Conservation (phyloP, 768 basidiomycete species). For the Russula dissimulans region DNA sequence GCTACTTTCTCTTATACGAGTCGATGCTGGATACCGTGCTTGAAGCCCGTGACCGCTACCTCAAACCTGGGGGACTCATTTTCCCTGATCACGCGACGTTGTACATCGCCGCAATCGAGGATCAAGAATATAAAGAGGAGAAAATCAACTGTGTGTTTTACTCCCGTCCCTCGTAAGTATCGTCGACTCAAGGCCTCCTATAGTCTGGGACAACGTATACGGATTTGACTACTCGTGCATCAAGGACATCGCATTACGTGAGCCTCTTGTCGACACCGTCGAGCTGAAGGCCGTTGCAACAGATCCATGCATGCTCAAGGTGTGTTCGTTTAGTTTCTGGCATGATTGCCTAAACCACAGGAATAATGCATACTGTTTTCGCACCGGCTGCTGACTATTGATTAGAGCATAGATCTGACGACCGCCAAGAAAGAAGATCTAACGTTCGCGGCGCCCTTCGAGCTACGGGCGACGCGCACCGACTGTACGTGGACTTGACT, state of each 20-base stretch:
- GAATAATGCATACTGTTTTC: not conserved
- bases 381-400: not conserved
- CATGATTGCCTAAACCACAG: not conserved
- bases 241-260: slow-evolving; percentile 94
- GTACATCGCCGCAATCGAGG: slow-evolving; percentile 95
- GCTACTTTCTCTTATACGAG: slow-evolving; percentile 97
- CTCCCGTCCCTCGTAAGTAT: not conserved
- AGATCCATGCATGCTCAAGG: slow-evolving; percentile 85
- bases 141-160: slow-evolving; percentile 89
- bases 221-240: slow-evolving; percentile 99
- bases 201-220: slow-evolving; percentile 99
- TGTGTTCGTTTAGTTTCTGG: slow-evolving; percentile 24
- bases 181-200: not conserved
- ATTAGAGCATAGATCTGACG: slow-evolving; percentile 76
- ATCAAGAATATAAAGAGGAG: slow-evolving; percentile 99
- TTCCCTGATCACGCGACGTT: slow-evolving; percentile 94
- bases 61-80: slow-evolving; percentile 82
- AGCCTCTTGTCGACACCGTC: slow-evolving; percentile 98
- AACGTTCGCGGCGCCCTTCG: slow-evolving; percentile 73
- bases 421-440: slow-evolving; percentile 96
- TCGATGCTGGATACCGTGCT: slow-evolving; percentile 99
- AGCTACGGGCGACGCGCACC: slow-evolving; percentile 71
- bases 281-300: slow-evolving; percentile 93
- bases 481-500: slow-evolving; percentile 57
- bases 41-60: slow-evolving; percentile 92